Base-by-base conservation (phyloP, 73 alveolate genomes). In the Paramecium sexaurelia region DNA sequence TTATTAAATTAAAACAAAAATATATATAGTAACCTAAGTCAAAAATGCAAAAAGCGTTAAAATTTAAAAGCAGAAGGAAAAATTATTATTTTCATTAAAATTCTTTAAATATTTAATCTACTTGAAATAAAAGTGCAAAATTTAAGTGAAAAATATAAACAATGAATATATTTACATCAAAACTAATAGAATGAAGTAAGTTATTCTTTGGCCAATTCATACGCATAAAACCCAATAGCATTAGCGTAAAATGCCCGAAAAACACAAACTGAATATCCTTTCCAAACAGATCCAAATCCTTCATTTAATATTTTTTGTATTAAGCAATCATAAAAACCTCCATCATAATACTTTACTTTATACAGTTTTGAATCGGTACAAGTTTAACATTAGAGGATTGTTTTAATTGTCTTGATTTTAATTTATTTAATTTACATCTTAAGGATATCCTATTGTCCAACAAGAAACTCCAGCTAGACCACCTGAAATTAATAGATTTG, bases 201-300 rank as follows among this genome's bases (percentile, higher is more conserved):
- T 19, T 32, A 20, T 41, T 24, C 45, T 68, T 88, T 88, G 33
- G 94, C 69, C 22, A 47, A 35, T 87, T 93, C 96, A 82, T 91
- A 93, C 22, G 92, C 92, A 39, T 71, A 55, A 87, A 90, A 93
- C 55, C 87, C 91, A 11, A 89, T 73, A 36, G 95, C 83, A 47
- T 91, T 88, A 10, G 93, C 92, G 32, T 89, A 78, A 39, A 92
- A 61, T 6, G 96, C 89, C 45, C 96, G 75, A 66, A 88, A 55
- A 6, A 93, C 43, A 73, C 96, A 93, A 0, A 92, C 96, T 32
- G 94, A 83, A 68, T 92, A 93, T 35, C 96, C 96, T 40, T 75
- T 91, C 96, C 96, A 93, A 26, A 93, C 92, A 9, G 93, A 92
- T 22, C 37, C 55, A 13, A 91, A 26, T 5, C 95, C 96, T 33